Base-by-base conservation (phyloP, 345 rosid genomes). In the Combretum micranthum region DNA sequence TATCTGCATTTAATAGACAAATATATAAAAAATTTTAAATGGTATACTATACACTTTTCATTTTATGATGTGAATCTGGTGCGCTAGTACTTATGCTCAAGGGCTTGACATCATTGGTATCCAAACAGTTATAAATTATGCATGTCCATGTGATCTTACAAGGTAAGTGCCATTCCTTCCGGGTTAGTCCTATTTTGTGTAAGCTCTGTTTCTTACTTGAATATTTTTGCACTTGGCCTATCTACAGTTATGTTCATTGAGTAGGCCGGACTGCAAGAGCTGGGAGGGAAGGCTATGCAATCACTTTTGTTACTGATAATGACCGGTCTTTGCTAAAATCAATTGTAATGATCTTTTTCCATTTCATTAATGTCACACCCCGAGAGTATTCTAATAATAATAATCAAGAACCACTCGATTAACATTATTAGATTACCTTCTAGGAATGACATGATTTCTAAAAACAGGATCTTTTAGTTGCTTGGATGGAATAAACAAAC, bases 261-360 rank as follows among this genome's bases (percentile, higher is more conserved):
- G 99, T 93, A 15, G 99, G 99, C 60, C 86, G 96, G 55, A 89
- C 96, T 51, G 99, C 99, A 55, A 82, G 99, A 84, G 99, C 99
- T 65, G 99, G 99, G 13, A 83, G 95, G 75, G 84, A 87, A 75
- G 97, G 99, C 61, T 93, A 81, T 72, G 99, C 99, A 47, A 97
- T 93, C 59, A 93, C 97, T 21, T 85, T 93, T 65, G 70, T 89
- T 65, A 83, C 97, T 43, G 99, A 93, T 69, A 87, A 72, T 71
- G 97, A 93, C 55, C 88, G 94, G 16, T 83, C 99, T 61, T 86
- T 93, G 55, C 69, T 89, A 61, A 93, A 89, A 87, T 78, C 92
- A 70, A 89, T 93, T 73, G 99, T 89, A 62, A 85, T 96, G 47
- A 46, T 48, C 53, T 53, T 54, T 1, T 52, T n/a, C 61, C 52